Conservation (phyloP, 2,329 filamentous ascomycete species). For the Keithomyces neogunnii region DNA sequence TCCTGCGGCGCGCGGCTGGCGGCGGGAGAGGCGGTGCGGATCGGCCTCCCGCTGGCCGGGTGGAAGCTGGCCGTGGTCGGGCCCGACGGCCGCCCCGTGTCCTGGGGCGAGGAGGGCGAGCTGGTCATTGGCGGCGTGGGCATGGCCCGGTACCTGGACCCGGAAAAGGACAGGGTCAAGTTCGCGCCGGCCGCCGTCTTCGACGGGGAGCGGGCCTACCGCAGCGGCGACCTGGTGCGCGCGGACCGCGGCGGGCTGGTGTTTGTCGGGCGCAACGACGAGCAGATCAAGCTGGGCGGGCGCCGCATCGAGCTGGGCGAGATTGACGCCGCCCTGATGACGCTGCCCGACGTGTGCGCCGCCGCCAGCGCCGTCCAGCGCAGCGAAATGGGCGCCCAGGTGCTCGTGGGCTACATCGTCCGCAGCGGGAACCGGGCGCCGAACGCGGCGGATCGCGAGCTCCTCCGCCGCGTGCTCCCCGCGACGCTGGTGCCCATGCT, state of each 20-base stretch:
- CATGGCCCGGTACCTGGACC: conserved; percentile 14
- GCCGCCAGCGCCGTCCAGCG: conserved; percentile 11
- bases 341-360: conserved; percentile 12
- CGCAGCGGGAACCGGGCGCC: background rate
- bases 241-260: conserved; percentile 13
- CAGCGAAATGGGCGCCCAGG: conserved; percentile 12
- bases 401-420: conserved; percentile 14
- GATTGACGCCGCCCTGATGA: conserved; percentile 15
- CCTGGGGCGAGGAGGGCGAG: conserved; percentile 19
- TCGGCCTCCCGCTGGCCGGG: conserved; percentile 13
- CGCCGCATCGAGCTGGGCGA: conserved; percentile 20
- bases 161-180: conserved; percentile 12
- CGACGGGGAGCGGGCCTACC: conserved; percentile 14
- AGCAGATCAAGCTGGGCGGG: conserved; percentile 21
- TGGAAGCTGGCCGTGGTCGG: conserved; percentile 21
- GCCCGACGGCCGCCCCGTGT: conserved; percentile 33
- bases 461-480: conserved; percentile 9
- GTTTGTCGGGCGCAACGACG: conserved; percentile 18
- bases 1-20: conserved; percentile 13
- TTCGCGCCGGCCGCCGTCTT: conserved; percentile 12
- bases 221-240: conserved; percentile 17
- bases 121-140: conserved; percentile 15
- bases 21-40: conserved; percentile 11
- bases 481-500: conserved; percentile 13
- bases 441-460: conserved; percentile 1